Conservation (phyloP, 2,329 filamentous ascomycete genomes). For the Coniochaeta sp. region DNA sequence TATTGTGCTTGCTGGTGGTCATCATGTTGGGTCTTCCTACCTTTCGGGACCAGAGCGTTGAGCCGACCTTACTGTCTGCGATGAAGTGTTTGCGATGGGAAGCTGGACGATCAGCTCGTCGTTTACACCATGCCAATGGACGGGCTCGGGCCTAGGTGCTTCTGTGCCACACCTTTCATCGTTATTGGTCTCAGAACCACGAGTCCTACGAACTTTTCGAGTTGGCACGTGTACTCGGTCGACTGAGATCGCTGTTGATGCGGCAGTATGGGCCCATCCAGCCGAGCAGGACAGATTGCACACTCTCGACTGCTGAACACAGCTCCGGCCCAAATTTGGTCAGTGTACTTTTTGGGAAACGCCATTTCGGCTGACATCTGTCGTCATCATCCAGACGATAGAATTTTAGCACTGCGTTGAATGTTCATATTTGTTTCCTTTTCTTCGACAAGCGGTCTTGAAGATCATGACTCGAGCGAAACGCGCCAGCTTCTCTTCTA, state of each 20-base stretch:
- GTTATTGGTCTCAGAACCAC: not conserved
- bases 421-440: not conserved
- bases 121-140: slow-evolving; percentile 13
- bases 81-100: slow-evolving; percentile 12
- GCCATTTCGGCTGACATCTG: not conserved
- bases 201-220: not conserved
- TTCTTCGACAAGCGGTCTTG: not conserved
- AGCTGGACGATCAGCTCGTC: not conserved
- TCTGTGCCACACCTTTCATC: not conserved
- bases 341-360: not conserved
- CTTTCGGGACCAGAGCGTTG: not conserved
- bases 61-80: slow-evolving; percentile 7
- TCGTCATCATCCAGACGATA: slow-evolving; percentile 1
- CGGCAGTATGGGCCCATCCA: not conserved
- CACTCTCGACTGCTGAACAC: not conserved
- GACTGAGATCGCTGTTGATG: not conserved
- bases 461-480: not conserved
- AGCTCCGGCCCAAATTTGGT: not conserved
- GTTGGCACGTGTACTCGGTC: not conserved
- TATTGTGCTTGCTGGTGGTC: not conserved
- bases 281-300: not conserved
- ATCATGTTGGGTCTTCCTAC: too few species aligned
- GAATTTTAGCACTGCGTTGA: not conserved
- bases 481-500: not conserved
- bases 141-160: not conserved